Percentiles rank a stretch among this genome's conserved stretches.
Evolutionary conservation across 495 filamentous ascomycete genomes (phyloP).

Genomic region (Aspergillus homomorphus): DNA sequence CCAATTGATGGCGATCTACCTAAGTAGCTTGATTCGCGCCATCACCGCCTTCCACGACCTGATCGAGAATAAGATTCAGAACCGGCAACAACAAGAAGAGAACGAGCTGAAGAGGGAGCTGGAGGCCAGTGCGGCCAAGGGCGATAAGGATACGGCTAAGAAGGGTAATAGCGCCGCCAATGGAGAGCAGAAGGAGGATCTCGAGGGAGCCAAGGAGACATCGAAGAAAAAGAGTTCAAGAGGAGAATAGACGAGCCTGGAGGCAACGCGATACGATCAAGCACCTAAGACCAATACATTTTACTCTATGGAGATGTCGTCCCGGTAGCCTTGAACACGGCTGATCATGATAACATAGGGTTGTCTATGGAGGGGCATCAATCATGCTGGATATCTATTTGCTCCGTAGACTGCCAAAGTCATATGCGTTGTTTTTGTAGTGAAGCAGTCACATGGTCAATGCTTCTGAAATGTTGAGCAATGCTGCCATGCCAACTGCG

Average conservation of each 20-base stretch:
- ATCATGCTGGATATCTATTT: not conserved
- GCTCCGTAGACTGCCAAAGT: not conserved
- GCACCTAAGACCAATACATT: constrained; percentile 26
- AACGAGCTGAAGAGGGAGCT: constrained; percentile 81
- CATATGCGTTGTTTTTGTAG: not conserved
- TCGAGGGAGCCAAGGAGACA: constrained; percentile 60
- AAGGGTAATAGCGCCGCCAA: constrained; percentile 56
- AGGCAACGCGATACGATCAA: constrained; percentile 32
- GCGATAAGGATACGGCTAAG: constrained; percentile 61
- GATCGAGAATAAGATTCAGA: constrained; percentile 99
- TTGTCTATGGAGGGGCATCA: not conserved
- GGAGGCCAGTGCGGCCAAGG: constrained; percentile 51
- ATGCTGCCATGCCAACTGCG: too few relatives aligned
- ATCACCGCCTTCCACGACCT: constrained; percentile 99
- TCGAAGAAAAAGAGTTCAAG: constrained; percentile 56
- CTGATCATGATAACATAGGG: not conserved
- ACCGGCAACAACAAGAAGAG: constrained; percentile 94
- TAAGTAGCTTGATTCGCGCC: constrained; percentile 91
- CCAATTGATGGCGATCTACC: constrained; percentile 96
- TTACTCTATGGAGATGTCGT: constrained; percentile 27
- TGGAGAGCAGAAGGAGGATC: constrained; percentile 65
- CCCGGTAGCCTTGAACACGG: constrained; percentile 16
- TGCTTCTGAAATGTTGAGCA: too few relatives aligned
- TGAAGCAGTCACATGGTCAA: too few relatives aligned
- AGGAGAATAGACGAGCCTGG: constrained; percentile 16